Evolutionary conservation across 805 yeast genomes (phyloP).

Genomic region (Metschnikowia cerradonensis): DNA sequence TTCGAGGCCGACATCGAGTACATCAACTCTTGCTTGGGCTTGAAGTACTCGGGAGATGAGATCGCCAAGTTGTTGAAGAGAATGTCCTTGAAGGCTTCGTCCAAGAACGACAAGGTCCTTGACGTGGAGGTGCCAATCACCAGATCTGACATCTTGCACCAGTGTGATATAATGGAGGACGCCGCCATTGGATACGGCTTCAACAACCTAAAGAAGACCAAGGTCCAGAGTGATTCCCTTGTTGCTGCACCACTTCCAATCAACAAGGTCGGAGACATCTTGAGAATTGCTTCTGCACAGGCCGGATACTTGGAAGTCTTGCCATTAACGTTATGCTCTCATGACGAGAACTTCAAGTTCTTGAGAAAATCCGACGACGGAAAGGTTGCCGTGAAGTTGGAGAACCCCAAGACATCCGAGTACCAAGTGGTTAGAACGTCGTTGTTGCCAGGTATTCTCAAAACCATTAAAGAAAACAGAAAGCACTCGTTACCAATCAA

Average conservation of each 20-base stretch:
- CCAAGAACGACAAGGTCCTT: conserved; percentile 46
- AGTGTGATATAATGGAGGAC: conserved; percentile 98
- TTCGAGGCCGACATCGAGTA: conserved; percentile 75
- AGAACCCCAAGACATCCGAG: conserved; percentile 93
- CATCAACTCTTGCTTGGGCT: conserved; percentile 91
- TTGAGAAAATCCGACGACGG: conserved; percentile 70
- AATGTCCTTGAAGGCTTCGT: conserved; percentile 73
- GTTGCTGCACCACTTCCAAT: conserved; percentile 87
- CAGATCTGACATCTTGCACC: conserved; percentile 92
- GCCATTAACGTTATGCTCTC: conserved; percentile 94
- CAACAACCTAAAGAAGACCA: conserved; percentile 77
- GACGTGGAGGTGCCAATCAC: conserved; percentile 84
- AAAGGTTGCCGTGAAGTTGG: conserved; percentile 81
- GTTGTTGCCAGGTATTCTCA: conserved; percentile 87
- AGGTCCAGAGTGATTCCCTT: conserved; percentile 71
- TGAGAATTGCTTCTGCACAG: conserved; percentile 87
- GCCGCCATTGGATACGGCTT: conserved; percentile 96
- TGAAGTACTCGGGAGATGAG: conserved; percentile 63
- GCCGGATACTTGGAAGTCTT: conserved; percentile 94
- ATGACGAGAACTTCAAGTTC: conserved; percentile 92
- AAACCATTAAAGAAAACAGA: conserved; percentile 93
- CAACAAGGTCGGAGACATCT: conserved; percentile 85
- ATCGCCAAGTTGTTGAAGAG: conserved; percentile 65
- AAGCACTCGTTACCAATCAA: conserved; percentile 91
- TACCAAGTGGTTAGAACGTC: conserved; percentile 98